Percentiles rank a stretch among this genome's conserved stretches.
Evolutionary conservation across 2,329 filamentous ascomycete species (phyloP).

Genomic region (Hymenoscyphus linearis): DNA sequence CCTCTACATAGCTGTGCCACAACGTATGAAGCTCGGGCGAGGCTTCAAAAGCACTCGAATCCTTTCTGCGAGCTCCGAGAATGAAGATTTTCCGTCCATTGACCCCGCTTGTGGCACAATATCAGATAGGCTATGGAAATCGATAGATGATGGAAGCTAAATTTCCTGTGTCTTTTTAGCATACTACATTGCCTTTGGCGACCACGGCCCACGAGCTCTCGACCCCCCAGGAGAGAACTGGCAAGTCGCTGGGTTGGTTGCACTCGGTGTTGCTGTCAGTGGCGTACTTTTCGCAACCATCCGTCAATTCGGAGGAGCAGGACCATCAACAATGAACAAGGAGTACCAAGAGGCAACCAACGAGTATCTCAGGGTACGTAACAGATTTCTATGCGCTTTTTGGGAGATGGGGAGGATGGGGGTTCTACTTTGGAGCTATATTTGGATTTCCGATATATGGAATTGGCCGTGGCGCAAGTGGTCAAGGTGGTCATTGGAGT

Average conservation of each 20-base stretch:
- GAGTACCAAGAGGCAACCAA: constrained; percentile 96
- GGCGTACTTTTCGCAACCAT: constrained; percentile 66
- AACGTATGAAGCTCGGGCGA: not conserved
- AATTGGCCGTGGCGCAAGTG: not conserved
- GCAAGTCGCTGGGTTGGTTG: constrained; percentile 71
- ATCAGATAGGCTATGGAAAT: not conserved
- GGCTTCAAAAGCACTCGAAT: not conserved
- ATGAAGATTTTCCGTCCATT: not conserved
- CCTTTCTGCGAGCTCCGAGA: not conserved
- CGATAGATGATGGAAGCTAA: constrained; percentile 5
- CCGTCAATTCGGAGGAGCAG: constrained; percentile 65
- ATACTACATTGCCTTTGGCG: constrained; percentile 98
- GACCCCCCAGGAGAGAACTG: constrained; percentile 78
- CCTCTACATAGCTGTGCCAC: not conserved
- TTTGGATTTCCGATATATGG: not conserved
- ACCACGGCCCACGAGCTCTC: constrained; percentile 84
- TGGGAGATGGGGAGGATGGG: too few species aligned
- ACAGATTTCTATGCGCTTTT: not conserved
- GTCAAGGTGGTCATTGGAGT: not conserved
- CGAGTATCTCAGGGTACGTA: constrained; percentile 82
- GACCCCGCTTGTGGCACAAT: not conserved
- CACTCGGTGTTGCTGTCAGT: constrained; percentile 60
- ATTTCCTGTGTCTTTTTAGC: constrained; percentile 50
- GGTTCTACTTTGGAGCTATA: not conserved
- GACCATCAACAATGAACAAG: constrained; percentile 86